phyloP scores from a whole-genome alignment of 495 filamentous ascomycete genomes.

The Penicillium parvum region DNA sequence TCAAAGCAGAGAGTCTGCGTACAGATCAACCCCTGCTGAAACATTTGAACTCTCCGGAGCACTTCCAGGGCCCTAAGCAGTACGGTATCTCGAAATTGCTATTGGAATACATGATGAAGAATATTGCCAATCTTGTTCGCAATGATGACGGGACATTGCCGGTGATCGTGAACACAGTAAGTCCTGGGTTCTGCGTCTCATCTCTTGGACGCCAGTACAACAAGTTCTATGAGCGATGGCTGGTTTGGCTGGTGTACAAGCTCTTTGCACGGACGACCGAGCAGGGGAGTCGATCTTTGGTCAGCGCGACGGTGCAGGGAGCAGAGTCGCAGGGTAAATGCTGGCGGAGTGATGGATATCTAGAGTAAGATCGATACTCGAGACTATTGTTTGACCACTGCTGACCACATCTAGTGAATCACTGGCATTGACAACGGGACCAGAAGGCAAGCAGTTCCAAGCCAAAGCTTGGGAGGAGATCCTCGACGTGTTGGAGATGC shows the following conservation, averaged over 20 bases:
- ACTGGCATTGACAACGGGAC: constrained; percentile 28
- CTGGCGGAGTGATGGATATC: constrained; percentile 46
- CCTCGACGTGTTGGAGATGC: constrained; percentile 24
- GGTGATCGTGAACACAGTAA: constrained; percentile 43
- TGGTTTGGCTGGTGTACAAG: constrained; percentile 33
- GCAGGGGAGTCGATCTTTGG: constrained; percentile 46
- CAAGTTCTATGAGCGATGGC: constrained; percentile 33
- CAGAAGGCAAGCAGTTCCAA: constrained; percentile 32
- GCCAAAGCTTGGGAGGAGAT: constrained; percentile 41
- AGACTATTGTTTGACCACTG: background rate
- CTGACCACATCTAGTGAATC: constrained; percentile 32
- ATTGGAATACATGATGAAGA: constrained; percentile 41
- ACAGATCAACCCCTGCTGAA: constrained; percentile 30
- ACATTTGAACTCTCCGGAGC: constrained; percentile 27
- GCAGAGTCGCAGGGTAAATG: constrained; percentile 47
- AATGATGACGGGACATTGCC: constrained; percentile 33
- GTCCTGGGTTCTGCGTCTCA: constrained; percentile 41
- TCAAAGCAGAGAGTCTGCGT: constrained; percentile 30
- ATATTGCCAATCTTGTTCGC: constrained; percentile 27
- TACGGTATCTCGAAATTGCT: constrained; percentile 48
- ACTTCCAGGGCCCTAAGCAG: constrained; percentile 33
- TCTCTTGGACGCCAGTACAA: constrained; percentile 38
- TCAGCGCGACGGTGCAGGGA: constrained; percentile 47
- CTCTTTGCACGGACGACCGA: constrained; percentile 47
- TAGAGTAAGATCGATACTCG: constrained; percentile 32